Conservation (phyloP, 2,329 filamentous ascomycete genomes). For the Shiraia sp. region DNA sequence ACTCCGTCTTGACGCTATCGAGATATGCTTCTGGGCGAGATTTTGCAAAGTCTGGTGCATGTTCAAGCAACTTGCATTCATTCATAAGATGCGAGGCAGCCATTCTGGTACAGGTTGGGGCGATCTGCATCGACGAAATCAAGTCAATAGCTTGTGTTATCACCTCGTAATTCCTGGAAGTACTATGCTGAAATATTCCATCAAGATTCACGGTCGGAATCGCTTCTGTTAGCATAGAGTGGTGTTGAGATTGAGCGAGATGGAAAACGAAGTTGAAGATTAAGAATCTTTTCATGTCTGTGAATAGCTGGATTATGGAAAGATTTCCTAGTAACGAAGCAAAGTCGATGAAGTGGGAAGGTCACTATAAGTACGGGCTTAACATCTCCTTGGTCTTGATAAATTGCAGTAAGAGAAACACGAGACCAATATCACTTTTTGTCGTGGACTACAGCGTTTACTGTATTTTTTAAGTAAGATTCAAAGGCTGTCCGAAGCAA, state of each 20-base stretch:
- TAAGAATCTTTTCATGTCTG: neutral
- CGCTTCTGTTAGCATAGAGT: constrained; percentile 20
- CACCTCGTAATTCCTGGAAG: constrained; percentile 25
- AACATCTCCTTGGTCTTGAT: neutral
- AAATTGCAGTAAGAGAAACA: constrained; percentile 15
- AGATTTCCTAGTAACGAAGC: constrained; percentile 1
- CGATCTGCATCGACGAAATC: constrained; percentile 26
- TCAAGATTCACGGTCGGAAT: constrained; percentile 19
- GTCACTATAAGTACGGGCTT: neutral
- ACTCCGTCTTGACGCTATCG: constrained; percentile 57
- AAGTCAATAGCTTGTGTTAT: constrained; percentile 31
- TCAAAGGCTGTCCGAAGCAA: too few relatives aligned
- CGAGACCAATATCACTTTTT: neutral
- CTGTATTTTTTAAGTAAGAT: constrained; percentile 16
- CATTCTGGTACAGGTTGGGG: constrained; percentile 54
- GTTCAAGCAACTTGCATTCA: constrained; percentile 57
- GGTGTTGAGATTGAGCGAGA: constrained; percentile 9
- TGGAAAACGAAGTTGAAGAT: neutral
- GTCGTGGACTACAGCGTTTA: neutral
- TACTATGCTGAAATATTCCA: constrained; percentile 23
- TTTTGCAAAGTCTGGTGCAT: constrained; percentile 31
- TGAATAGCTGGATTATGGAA: neutral
- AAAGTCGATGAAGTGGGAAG: neutral
- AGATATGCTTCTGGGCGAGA: constrained; percentile 32
- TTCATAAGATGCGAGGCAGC: constrained; percentile 57